These are phyloP conservation scores for Camelina sativa DNA, from an alignment of 345 rosid genomes.

Conservation along the genomic window DNA sequence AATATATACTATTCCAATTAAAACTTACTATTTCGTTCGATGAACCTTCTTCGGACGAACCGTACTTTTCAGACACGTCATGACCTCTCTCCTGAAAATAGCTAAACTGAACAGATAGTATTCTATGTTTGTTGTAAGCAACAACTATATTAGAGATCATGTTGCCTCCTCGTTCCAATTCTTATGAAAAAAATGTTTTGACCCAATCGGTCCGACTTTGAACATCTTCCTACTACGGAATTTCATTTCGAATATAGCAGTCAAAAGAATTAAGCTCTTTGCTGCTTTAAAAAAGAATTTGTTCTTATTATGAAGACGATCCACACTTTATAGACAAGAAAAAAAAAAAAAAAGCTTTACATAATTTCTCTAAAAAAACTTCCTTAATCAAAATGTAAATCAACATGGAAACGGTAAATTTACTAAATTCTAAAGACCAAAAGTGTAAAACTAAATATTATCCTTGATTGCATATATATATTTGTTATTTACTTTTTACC, in stretches of 20 bases:
- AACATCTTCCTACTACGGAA: not conserved
- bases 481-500: too few species aligned
- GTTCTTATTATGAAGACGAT: too few species aligned
- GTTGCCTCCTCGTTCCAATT: constrained; percentile 18
- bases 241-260: not conserved
- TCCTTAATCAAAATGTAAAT: too few species aligned
- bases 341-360: too few species aligned
- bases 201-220: constrained; percentile 15
- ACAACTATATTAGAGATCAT: constrained; percentile 17
- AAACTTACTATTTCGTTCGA: not conserved
- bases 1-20: too few species aligned
- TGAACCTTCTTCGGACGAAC: not conserved
- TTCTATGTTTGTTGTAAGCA: not conserved
- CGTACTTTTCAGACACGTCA: not conserved
- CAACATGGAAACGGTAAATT: too few species aligned
- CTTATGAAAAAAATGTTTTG: not conserved
- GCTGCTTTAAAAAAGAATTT: too few species aligned
- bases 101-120: constrained; percentile 13
- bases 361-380: too few species aligned
- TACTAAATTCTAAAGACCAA: too few species aligned
- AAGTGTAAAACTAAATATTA: too few species aligned
- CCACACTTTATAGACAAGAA: too few species aligned
- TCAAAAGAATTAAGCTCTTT: not conserved
- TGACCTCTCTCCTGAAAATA: constrained; percentile 9
- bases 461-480: too few species aligned